Evolutionary conservation across 208 protist genomes (phyloP), one percentile per base, ranked within the genome.

Genomic region (Trypanosoma platydactyli): DNA sequence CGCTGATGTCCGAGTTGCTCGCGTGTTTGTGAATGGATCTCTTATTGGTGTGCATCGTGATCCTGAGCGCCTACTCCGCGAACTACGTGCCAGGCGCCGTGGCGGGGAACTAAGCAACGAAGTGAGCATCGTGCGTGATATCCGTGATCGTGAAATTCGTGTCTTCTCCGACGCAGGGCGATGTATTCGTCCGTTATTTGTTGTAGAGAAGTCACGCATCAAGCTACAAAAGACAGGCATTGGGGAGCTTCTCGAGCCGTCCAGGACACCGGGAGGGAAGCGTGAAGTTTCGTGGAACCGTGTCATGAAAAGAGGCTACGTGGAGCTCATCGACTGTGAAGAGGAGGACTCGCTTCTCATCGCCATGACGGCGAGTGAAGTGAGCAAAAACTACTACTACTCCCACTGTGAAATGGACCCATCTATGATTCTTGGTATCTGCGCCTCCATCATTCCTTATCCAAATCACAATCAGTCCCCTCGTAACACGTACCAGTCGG

Each of bases 341-440:
- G 76, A 81, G 46, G 76, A 81, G 46, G 76, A 81, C 20, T 81
- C 76, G 6, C 68, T 78, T 25, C 62, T 79, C 29, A 76, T 81
- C 41, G 76, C 76, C 44, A 81, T 80, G 81, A 85, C 71, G 12
- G 66, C 80, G 35, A 80, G 25, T 29, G 83, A 90, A 45, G 77
- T 89, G 61, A 75, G 81, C 59, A 84, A 81, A 64, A 87, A 88
- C 64, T 90, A 83, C 52, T 81, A 97, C 71, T 98, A 98, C 70
- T 98, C 97, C 16, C 97, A 99, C 75, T 97, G 83, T 69, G 98
- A 99, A 80, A 99, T 99, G 80, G 94, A 99, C 78, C 98, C 98
- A 27, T 84, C 87, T n/a, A 97, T 98, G 86, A 98, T 99, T 64
- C 78, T 99, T 5, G 97, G 98, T 60, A 88, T 99, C 38, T 97